These are phyloP conservation scores for Sparassis latifolia DNA, from an alignment of 1,284 basidiomycete genomes.

Conservation along the genomic window DNA sequence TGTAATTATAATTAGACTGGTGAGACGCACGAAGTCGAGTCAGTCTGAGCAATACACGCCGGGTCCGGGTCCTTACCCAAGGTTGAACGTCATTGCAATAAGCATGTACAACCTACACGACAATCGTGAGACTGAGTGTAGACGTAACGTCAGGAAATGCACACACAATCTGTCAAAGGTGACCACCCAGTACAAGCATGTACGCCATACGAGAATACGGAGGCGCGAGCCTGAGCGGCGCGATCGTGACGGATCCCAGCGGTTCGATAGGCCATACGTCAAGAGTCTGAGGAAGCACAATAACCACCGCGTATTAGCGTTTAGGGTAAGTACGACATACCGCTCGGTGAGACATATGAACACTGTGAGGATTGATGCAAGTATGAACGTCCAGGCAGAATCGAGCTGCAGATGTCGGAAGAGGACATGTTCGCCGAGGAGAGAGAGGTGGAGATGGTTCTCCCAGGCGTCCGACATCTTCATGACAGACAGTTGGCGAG, in stretches of 20 bases:
- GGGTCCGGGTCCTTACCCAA: conserved; percentile 41
- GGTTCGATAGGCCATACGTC: conserved; percentile 41
- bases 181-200: conserved; percentile 47
- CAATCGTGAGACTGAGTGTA: conserved; percentile 4
- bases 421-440: conserved; percentile 52
- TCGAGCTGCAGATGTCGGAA: conserved; percentile 43
- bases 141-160: background rate
- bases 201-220: conserved; percentile 44
- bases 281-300: conserved; percentile 33
- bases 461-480: conserved; percentile 37
- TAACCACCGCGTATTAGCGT: background rate
- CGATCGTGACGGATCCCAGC: conserved; percentile 32
- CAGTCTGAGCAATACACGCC: too few species aligned
- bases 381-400: conserved; percentile 39
- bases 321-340: conserved; percentile 25
- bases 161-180: conserved; percentile 57
- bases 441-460: conserved; percentile 47
- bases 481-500: conserved; percentile 5
- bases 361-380: conserved; percentile 38
- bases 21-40: background rate
- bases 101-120: conserved; percentile 58
- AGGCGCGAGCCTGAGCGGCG: conserved; percentile 33
- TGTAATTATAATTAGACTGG: conserved; percentile 47
- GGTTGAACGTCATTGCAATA: conserved; percentile 59
- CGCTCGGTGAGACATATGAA: conserved; percentile 52